phyloP scores from a whole-genome alignment of 805 yeast species.

The Grigorovia yakushimaensis region DNA sequence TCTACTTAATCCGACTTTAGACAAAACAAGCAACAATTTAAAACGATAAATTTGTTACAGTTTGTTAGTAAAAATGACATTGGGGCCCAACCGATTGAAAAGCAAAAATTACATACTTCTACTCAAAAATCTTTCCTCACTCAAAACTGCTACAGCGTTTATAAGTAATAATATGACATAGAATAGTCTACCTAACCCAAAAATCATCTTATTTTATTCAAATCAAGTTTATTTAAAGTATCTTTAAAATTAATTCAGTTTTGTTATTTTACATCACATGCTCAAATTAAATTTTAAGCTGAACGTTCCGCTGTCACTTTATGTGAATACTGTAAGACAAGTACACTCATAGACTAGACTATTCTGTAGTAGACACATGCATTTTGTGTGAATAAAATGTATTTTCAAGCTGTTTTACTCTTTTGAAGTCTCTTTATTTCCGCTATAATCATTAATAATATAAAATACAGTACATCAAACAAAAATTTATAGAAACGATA shows the following conservation, averaged over 20 bases:
- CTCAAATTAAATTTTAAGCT: neutral
- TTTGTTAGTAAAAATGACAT: neutral
- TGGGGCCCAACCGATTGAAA: neutral
- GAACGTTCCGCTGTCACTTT: too few relatives aligned
- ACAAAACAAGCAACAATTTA: neutral
- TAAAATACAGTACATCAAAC: too few relatives aligned
- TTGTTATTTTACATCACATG: neutral
- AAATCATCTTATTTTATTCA: conserved; percentile 28
- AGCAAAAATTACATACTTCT: conserved; percentile 31
- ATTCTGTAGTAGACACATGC: too few relatives aligned
- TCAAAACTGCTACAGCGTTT: conserved; percentile 68
- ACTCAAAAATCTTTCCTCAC: conserved; percentile 70
- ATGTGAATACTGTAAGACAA: too few relatives aligned
- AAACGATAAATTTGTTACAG: neutral
- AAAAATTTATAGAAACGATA: too few relatives aligned
- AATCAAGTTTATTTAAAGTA: neutral
- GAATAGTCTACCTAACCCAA: conserved; percentile 51
- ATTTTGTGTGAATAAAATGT: too few relatives aligned
- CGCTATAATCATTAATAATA: too few relatives aligned
- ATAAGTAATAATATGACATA: conserved; percentile 48
- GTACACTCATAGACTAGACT: too few relatives aligned
- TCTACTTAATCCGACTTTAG: conserved; percentile 37
- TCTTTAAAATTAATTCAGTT: too few relatives aligned
- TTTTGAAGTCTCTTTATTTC: too few relatives aligned
- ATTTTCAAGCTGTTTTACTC: too few relatives aligned